phyloP scores from a whole-genome alignment of 176 grass and related monocot genomes.

The Triticum dicoccoides region DNA sequence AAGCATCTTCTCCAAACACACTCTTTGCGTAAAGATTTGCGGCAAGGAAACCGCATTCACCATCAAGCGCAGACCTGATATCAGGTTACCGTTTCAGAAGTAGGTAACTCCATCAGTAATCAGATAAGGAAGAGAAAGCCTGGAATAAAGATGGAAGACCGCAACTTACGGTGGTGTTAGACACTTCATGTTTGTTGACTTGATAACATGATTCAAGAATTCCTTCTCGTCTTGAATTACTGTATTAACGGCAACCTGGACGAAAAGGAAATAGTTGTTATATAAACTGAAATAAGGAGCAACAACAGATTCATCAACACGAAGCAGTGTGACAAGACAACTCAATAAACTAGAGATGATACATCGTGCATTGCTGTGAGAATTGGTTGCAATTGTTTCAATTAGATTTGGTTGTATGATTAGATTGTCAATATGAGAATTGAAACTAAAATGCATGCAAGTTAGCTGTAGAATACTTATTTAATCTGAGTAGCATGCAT shows the following conservation, averaged over 20 bases:
- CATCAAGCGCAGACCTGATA: slow-evolving; percentile 61
- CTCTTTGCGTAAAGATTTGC: slow-evolving; percentile 82
- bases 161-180: slow-evolving; percentile 72
- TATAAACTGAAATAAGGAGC: background rate
- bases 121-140: background rate
- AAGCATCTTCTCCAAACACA: slow-evolving; percentile 74
- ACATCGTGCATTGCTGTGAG: background rate
- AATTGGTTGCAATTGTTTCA: background rate
- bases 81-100: background rate
- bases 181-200: slow-evolving; percentile 94
- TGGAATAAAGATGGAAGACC: background rate
- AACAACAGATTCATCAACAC: background rate
- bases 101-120: background rate
- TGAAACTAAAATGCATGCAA: background rate
- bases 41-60: slow-evolving; percentile 69
- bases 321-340: background rate
- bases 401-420: background rate
- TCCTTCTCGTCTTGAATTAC: slow-evolving; percentile 79
- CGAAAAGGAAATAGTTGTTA: background rate
- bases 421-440: background rate
- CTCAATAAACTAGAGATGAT: background rate
- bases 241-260: slow-evolving; percentile 77
- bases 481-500: background rate
- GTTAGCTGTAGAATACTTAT: background rate
- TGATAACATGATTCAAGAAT: slow-evolving; percentile 88